Evolutionary conservation across 306 rosid genomes (phyloP).

Genomic region (Aeschynomene evenia): DNA sequence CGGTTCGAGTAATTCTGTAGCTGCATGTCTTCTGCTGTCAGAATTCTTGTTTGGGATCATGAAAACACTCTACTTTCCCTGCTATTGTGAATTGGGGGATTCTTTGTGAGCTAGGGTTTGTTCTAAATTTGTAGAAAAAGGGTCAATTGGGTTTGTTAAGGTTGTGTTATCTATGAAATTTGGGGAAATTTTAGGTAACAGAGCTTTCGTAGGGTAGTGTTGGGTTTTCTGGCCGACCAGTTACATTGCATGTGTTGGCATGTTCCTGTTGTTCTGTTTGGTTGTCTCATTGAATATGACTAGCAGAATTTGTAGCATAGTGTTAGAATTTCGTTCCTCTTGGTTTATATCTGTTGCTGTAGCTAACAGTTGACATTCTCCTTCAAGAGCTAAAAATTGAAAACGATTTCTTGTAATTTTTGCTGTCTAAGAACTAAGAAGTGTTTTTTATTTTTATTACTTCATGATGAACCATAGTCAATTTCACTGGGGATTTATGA

Average conservation of each 20-base stretch:
- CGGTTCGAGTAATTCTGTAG: conserved; percentile 18
- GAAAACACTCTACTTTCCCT: background rate
- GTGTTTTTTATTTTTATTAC: background rate
- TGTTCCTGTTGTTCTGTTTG: conserved; percentile 26
- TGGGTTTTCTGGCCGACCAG: conserved; percentile 23
- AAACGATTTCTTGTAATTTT: background rate
- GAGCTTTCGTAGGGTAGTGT: conserved; percentile 33
- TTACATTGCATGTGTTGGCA: conserved; percentile 27
- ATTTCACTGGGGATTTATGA: background rate
- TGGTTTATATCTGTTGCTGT: conserved; percentile 17
- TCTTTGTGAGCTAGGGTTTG: conserved; percentile 15
- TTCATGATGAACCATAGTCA: conserved; percentile 10
- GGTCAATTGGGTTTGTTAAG: conserved; percentile 25
- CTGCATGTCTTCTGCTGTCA: conserved; percentile 29
- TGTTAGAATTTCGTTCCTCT: conserved; percentile 12
- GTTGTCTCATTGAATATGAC: conserved; percentile 22
- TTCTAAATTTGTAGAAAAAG: conserved; percentile 27
- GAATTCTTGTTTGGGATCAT: conserved; percentile 33
- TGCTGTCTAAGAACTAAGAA: conserved; percentile 4
- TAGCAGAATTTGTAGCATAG: background rate
- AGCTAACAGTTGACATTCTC: conserved; percentile 18
- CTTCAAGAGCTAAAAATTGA: conserved; percentile 4
- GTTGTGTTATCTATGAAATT: background rate
- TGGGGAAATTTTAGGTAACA: conserved; percentile 3
- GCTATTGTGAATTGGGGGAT: conserved; percentile 16